phyloP scores from a whole-genome alignment of 495 filamentous ascomycete species.

The Symbiotaphrina buchneri region DNA sequence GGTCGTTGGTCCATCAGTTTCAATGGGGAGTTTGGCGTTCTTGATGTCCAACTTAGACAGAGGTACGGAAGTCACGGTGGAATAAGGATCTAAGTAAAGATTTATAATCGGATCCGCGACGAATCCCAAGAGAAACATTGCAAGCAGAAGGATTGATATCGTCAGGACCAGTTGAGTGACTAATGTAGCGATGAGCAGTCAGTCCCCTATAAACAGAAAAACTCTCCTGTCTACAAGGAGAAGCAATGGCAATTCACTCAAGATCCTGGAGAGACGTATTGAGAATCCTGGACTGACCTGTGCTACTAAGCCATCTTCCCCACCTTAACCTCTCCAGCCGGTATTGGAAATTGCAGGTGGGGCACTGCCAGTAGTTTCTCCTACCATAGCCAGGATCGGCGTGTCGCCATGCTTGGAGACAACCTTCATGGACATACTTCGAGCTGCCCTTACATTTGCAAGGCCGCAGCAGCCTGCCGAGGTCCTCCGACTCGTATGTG shows the following conservation, averaged over 20 bases:
- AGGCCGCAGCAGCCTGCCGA: constrained; percentile 67
- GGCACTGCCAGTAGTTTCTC: constrained; percentile 67
- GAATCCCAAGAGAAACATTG: constrained; percentile 67
- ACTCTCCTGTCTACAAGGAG: background rate
- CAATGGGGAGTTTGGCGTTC: constrained; percentile 11
- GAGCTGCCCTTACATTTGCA: constrained; percentile 86
- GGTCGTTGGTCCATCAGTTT: constrained; percentile 21
- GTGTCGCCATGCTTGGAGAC: constrained; percentile 67
- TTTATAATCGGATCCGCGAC: constrained; percentile 84
- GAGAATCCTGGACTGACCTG: no score
- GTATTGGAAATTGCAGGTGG: constrained; percentile 74
- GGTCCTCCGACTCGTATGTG: constrained; percentile 50
- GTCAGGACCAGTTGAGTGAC: constrained; percentile 42
- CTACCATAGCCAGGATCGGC: constrained; percentile 41
- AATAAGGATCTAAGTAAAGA: constrained; percentile 57
- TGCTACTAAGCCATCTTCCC: constrained; percentile 52
- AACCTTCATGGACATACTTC: constrained; percentile 89
- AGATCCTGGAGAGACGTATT: no score
- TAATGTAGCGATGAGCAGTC: constrained; percentile 2
- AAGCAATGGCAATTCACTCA: constrained; percentile 1
- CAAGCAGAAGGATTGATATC: constrained; percentile 37
- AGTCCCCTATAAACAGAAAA: background rate
- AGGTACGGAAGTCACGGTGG: constrained; percentile 10
- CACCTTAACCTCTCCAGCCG: constrained; percentile 55
- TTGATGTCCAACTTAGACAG: constrained; percentile 8